These are phyloP conservation scores for Tuber melanosporum DNA, from an alignment of 495 filamentous ascomycete species.

Conservation along the genomic window DNA sequence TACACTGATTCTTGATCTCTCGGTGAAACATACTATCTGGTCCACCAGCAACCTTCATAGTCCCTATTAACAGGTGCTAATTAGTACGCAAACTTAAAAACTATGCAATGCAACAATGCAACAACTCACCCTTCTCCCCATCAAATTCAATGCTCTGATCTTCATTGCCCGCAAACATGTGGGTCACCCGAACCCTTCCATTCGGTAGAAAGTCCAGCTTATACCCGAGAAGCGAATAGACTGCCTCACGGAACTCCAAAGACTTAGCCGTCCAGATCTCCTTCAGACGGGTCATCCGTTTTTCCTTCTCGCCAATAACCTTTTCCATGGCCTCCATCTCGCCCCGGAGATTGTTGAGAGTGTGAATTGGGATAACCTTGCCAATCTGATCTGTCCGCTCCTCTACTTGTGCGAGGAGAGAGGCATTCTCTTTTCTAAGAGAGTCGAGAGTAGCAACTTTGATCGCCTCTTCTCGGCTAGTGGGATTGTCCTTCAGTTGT, in stretches of 20 bases:
- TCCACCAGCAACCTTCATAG: constrained; percentile 93
- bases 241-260: constrained; percentile 86
- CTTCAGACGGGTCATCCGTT: constrained; percentile 73
- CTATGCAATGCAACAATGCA: constrained; percentile 6
- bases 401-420: constrained; percentile 70
- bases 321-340: constrained; percentile 65
- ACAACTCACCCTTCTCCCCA: constrained; percentile 62
- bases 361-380: constrained; percentile 63
- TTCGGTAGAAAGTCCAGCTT: constrained; percentile 89
- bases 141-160: constrained; percentile 95
- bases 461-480: constrained; percentile 69
- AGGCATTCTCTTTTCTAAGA: constrained; percentile 75
- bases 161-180: constrained; percentile 51
- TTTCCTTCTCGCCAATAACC: constrained; percentile 75
- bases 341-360: constrained; percentile 63
- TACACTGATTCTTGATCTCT: constrained; percentile 72
- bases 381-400: constrained; percentile 42
- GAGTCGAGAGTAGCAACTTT: constrained; percentile 70
- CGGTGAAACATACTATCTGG: constrained; percentile 77
- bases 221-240: constrained; percentile 82
- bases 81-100: constrained; percentile 2
- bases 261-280: constrained; percentile 85
- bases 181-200: constrained; percentile 71
- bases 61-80: constrained; percentile 48
- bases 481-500: constrained; percentile 82